Conservation (phyloP, 2,329 filamentous ascomycete genomes). For the Lanzia echinophila region DNA sequence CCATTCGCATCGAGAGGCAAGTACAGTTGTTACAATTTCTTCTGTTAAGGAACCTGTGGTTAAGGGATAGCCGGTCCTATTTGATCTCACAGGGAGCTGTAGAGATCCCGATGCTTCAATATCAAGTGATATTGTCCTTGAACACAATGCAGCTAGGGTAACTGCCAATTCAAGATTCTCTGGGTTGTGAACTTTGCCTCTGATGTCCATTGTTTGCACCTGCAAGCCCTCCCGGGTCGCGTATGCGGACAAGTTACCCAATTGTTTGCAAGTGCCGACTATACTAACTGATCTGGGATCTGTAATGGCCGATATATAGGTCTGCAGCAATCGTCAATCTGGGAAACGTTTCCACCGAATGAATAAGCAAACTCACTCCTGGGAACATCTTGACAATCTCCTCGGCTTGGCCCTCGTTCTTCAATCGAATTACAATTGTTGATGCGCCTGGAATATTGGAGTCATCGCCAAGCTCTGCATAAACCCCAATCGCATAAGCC, state of each 20-base stretch:
- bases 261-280: conserved; percentile 1
- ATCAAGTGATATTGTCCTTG: neutral
- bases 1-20: conserved; percentile 13
- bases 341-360: neutral
- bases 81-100: neutral
- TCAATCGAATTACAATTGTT: conserved; percentile 9
- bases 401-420: conserved; percentile 8
- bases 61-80: neutral
- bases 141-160: neutral
- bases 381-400: conserved; percentile 7
- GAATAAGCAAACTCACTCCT: neutral
- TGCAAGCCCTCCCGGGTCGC: conserved; percentile 1
- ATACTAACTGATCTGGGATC: conserved; percentile 10
- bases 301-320: conserved; percentile 6
- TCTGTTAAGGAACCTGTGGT: neutral
- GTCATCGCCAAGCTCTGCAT: conserved; percentile 12
- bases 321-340: neutral
- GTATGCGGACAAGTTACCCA: conserved; percentile 4
- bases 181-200: conserved; percentile 14
- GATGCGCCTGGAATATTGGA: neutral
- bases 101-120: neutral
- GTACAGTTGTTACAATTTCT: neutral
- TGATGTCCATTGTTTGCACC: conserved; percentile 11
- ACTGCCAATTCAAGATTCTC: conserved; percentile 6
- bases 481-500: conserved; percentile 10